These are phyloP conservation scores for Malassezia globosa DNA, from an alignment of 1,284 basidiomycete genomes.

Conservation along the genomic window DNA sequence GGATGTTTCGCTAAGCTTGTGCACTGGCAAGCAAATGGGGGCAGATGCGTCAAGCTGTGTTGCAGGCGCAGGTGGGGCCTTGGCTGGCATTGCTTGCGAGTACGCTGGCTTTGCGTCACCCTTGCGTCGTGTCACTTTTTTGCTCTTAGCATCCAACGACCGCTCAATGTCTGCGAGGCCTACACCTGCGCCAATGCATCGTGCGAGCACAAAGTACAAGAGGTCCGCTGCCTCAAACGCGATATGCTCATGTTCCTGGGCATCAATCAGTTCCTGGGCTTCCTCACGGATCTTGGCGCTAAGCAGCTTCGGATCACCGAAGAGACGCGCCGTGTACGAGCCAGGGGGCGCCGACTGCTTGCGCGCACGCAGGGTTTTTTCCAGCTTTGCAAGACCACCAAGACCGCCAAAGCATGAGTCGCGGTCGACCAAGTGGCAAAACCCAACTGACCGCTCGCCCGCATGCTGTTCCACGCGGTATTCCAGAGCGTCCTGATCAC, in stretches of 20 bases:
- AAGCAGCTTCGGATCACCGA: constrained; percentile 69
- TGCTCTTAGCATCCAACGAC: constrained; percentile 73
- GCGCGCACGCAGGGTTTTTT: constrained; percentile 66
- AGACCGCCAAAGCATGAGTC: constrained; percentile 63
- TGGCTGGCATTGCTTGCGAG: constrained; percentile 48
- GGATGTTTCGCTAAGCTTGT: constrained; percentile 48
- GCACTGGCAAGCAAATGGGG: constrained; percentile 49
- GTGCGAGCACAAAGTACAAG: constrained; percentile 81
- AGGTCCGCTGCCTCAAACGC: constrained; percentile 94
- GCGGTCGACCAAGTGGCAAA: constrained; percentile 73
- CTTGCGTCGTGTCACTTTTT: constrained; percentile 72
- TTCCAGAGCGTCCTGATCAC: constrained; percentile 83
- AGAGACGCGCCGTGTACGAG: constrained; percentile 81
- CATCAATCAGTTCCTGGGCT: constrained; percentile 85
- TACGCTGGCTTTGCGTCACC: constrained; percentile 90
- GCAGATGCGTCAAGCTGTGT: constrained; percentile 43
- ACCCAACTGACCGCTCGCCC: constrained; percentile 50
- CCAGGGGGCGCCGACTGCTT: constrained; percentile 69
- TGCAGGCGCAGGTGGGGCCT: constrained; percentile 11
- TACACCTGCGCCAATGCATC: constrained; percentile 76
- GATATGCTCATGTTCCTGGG: constrained; percentile 63
- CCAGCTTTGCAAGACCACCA: constrained; percentile 68
- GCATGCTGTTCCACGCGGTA: constrained; percentile 85
- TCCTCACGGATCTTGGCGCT: constrained; percentile 95
- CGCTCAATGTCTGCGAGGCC: constrained; percentile 71